Base-by-base conservation (phyloP, 108 stramenopile species). In the Schizochytrium sp. region DNA sequence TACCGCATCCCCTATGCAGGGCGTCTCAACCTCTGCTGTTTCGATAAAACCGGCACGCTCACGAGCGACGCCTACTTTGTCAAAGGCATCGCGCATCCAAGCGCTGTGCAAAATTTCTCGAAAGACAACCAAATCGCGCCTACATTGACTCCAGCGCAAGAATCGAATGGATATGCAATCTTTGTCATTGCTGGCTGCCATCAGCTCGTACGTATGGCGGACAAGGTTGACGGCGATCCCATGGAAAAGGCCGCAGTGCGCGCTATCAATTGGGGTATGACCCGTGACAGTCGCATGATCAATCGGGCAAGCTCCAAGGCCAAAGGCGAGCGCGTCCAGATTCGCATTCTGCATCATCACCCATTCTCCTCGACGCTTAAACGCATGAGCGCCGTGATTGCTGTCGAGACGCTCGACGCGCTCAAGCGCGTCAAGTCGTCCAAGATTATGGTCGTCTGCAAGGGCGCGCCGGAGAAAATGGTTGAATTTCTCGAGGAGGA, bases 41-140 rank as follows among this genome's bases (percentile, higher is more conserved):
- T 99, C 88, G 98, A 99, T 90, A 98, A 98, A 90, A 99, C 99
- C 12, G 98, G 98, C 10, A 99, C 98, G 5, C 93, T 99, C 60
- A 98, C 98, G 4, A 95, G 93, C 60, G 98, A 99, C 91, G 95
- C 97, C 83, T 95, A 98, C 92, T 90, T 93, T 45, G 90, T 97
- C 63, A 91, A 89, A 60, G 98, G 98, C 44, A 94, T 99, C 3
- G 92, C 93, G 6, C n/a, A 34, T 16, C 16, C 19, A 12, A 21
- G 25, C 48, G 19, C 6, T 45, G 34, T 69, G 14, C 21, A 69
- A 18, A 18, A 14, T 12, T 69, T 69, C 41, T 28, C 25, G 12
- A 69, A 10, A 23, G 18, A 69, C 14, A 16, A 2, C 63, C 14
- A 18, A 69, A 76, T 58, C 92, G 53, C 87, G 48, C 48, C 76